These are phyloP conservation scores for Termitomyces sp. DNA, from an alignment of 768 basidiomycete genomes.

Conservation along the genomic window DNA sequence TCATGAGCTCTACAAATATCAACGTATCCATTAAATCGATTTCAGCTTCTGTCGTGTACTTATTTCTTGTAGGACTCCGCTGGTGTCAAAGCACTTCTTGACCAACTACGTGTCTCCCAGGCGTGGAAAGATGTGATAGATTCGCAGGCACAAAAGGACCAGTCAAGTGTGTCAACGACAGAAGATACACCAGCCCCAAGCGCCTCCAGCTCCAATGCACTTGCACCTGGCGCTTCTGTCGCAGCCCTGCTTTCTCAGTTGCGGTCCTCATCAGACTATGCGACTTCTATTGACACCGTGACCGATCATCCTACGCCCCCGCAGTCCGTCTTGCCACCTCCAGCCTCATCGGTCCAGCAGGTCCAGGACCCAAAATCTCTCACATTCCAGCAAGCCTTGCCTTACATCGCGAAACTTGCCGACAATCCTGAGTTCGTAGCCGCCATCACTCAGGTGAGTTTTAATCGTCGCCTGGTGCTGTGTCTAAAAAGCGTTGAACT, in stretches of 20 bases:
- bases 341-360: conserved; percentile 4
- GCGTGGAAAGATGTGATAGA: conserved; percentile 54
- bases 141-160: not conserved
- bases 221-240: conserved; percentile 33
- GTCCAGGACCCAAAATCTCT: conserved; percentile 40
- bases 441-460: conserved; percentile 45
- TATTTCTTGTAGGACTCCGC: conserved; percentile 48
- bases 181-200: conserved; percentile 1
- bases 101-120: conserved; percentile 60
- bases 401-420: conserved; percentile 55
- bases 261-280: conserved; percentile 23
- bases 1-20: conserved; percentile 50
- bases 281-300: not conserved
- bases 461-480: not conserved
- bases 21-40: conserved; percentile 37
- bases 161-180: conserved; percentile 5
- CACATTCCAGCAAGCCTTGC: conserved; percentile 69
- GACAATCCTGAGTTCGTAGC: conserved; percentile 47
- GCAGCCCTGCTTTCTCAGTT: conserved; percentile 62
- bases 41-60: conserved; percentile 4
- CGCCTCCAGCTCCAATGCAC: not conserved
- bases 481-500: not conserved
- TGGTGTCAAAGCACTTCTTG: conserved; percentile 65
- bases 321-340: conserved; percentile 2
- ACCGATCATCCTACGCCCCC: not conserved